These are phyloP conservation scores for Fragilaria radians DNA, from an alignment of 108 stramenopile species.

Conservation along the genomic window DNA sequence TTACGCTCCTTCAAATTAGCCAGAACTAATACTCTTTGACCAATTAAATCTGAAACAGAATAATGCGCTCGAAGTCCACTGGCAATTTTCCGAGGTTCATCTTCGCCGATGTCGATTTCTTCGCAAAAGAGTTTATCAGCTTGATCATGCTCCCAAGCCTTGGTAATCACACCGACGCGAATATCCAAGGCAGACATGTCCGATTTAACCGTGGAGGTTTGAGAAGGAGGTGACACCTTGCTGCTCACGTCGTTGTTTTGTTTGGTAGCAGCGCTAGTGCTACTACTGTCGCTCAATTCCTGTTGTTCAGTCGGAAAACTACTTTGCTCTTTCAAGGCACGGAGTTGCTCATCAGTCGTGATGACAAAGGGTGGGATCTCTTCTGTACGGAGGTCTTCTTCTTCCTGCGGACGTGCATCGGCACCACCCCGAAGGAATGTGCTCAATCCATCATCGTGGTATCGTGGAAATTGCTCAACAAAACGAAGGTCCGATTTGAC, in stretches of 20 bases:
- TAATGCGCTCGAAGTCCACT: conserved; percentile 81
- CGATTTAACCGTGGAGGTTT: conserved; percentile 13
- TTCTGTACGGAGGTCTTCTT: neutral
- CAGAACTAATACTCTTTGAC: conserved; percentile 75
- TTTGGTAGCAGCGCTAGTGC: conserved; percentile 6
- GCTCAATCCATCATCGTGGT: neutral
- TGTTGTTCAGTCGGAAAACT: neutral
- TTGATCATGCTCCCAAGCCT: conserved; percentile 87
- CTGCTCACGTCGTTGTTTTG: conserved; percentile 3
- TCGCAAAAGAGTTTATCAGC: conserved; percentile 92
- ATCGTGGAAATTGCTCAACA: conserved; percentile 62
- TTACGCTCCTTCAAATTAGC: conserved; percentile 87
- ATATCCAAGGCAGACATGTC: conserved; percentile 74
- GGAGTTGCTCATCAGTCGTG: neutral
- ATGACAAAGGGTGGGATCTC: neutral
- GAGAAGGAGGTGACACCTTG: conserved; percentile 14
- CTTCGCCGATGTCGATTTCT: conserved; percentile 92
- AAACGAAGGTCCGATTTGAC: conserved; percentile 88
- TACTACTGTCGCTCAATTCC: neutral
- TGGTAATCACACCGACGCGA: conserved; percentile 66
- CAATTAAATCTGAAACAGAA: conserved; percentile 62
- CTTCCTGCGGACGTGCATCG: neutral
- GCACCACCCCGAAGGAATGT: neutral
- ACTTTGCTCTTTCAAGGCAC: neutral
- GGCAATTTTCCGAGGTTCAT: conserved; percentile 71